Conservation (phyloP, 176 grass and related monocot species). For the Triticum timopheevii region DNA sequence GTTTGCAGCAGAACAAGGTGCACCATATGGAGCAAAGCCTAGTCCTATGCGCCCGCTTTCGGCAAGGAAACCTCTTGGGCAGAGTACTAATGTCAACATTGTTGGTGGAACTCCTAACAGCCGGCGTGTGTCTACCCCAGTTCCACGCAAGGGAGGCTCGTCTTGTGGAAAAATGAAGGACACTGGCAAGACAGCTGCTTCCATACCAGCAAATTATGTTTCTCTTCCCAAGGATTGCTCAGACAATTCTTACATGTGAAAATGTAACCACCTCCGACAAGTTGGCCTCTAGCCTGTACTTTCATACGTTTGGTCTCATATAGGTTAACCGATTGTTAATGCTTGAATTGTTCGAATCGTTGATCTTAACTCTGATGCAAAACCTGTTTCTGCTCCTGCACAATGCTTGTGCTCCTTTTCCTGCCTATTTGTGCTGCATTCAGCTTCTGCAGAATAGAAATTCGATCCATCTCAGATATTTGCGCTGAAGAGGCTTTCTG, state of each 20-base stretch:
- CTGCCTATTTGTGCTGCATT: neutral
- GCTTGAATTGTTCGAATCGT: neutral
- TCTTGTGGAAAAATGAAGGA: constrained; percentile 66
- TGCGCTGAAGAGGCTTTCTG: neutral
- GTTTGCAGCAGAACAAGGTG: constrained; percentile 63
- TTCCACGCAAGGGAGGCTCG: constrained; percentile 42
- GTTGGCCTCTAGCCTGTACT: neutral
- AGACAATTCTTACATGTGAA: constrained; percentile 39
- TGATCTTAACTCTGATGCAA: neutral
- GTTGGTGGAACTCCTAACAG: constrained; percentile 49
- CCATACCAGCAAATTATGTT: constrained; percentile 67
- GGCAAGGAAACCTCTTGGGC: constrained; percentile 78
- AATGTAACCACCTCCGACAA: constrained; percentile 13
- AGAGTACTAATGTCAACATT: constrained; percentile 72
- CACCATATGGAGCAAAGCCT: constrained; percentile 56
- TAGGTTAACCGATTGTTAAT: constrained; percentile 45
- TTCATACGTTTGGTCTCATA: constrained; percentile 7
- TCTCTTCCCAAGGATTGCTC: constrained; percentile 67
- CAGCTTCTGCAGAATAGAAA: neutral
- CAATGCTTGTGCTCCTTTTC: neutral
- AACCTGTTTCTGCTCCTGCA: neutral
- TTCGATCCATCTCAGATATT: neutral
- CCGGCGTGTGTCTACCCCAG: constrained; percentile 49
- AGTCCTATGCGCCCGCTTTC: constrained; percentile 62
- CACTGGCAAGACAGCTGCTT: constrained; percentile 26